Evolutionary conservation across 1,284 basidiomycete genomes (phyloP).

Genomic region (Chondrostereum purpureum): DNA sequence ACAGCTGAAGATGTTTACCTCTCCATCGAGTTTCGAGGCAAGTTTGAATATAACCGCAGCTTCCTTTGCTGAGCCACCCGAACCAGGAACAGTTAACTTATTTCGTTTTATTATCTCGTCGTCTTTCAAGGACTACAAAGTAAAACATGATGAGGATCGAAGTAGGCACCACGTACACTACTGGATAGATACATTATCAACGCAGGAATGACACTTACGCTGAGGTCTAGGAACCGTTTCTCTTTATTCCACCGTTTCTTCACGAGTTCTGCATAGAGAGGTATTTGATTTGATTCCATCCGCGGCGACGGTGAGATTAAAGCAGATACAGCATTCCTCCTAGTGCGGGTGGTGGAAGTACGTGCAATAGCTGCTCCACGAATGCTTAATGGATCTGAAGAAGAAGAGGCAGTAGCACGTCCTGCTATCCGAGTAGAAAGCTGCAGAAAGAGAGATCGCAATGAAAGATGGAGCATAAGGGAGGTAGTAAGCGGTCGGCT

Average conservation of each 20-base stretch:
- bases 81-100: constrained; percentile 62
- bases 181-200: neutral
- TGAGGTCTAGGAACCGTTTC: constrained; percentile 70
- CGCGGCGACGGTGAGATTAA: constrained; percentile 18
- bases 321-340: constrained; percentile 48
- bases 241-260: constrained; percentile 64
- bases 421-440: constrained; percentile 27
- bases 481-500: constrained; percentile 23
- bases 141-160: neutral
- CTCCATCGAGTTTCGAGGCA: constrained; percentile 70
- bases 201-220: constrained; percentile 45
- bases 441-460: constrained; percentile 28
- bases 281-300: constrained; percentile 28
- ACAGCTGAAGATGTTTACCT: constrained; percentile 35
- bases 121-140: constrained; percentile 46
- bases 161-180: constrained; percentile 14
- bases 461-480: constrained; percentile 15
- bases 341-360: constrained; percentile 41
- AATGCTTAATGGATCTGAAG: constrained; percentile 44
- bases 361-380: constrained; percentile 49
- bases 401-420: constrained; percentile 26
- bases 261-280: constrained; percentile 67
- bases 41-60: constrained; percentile 83
- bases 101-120: constrained; percentile 68
- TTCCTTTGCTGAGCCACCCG: constrained; percentile 53